phyloP scores from a whole-genome alignment of 2,329 filamentous ascomycete species.

The Apiospora phragmitis region DNA sequence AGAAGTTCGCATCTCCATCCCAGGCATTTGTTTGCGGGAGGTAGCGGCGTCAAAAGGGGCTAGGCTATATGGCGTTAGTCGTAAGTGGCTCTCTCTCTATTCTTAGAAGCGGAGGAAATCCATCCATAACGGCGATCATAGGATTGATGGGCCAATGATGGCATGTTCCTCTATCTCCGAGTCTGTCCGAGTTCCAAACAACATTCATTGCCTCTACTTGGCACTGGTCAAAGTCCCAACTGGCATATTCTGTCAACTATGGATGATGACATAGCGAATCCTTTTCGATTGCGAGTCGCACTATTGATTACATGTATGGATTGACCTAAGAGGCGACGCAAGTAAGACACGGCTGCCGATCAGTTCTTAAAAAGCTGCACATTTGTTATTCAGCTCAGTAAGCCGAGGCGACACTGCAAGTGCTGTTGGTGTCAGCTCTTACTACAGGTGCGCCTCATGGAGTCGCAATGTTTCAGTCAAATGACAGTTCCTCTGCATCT shows the following conservation, averaged over 20 bases:
- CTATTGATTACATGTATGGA: not conserved
- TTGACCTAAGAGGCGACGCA: not conserved
- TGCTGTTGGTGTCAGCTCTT: not conserved
- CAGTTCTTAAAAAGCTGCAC: not conserved
- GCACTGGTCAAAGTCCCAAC: not conserved
- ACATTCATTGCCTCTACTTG: not conserved
- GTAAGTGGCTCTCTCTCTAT: not conserved
- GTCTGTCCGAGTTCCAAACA: not conserved
- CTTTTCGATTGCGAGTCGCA: not conserved
- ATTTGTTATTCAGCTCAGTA: slow-evolving; percentile 1
- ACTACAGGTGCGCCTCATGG: not conserved
- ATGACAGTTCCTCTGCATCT: not conserved
- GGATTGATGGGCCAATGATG: not conserved
- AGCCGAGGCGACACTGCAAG: not conserved
- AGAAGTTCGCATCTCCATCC: not conserved
- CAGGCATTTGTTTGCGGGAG: not conserved
- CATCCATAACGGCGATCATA: slow-evolving; percentile 1
- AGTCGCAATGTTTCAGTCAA: not conserved
- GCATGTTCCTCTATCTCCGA: not conserved
- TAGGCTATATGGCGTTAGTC: not conserved
- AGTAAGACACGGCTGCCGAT: not conserved
- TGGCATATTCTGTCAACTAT: not conserved
- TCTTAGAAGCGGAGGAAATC: not conserved
- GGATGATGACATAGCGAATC: not conserved
- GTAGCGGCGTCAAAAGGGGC: not conserved